These are phyloP conservation scores for Thielaviopsis cerberus DNA, from an alignment of 2,329 filamentous ascomycete species.

Conservation along the genomic window DNA sequence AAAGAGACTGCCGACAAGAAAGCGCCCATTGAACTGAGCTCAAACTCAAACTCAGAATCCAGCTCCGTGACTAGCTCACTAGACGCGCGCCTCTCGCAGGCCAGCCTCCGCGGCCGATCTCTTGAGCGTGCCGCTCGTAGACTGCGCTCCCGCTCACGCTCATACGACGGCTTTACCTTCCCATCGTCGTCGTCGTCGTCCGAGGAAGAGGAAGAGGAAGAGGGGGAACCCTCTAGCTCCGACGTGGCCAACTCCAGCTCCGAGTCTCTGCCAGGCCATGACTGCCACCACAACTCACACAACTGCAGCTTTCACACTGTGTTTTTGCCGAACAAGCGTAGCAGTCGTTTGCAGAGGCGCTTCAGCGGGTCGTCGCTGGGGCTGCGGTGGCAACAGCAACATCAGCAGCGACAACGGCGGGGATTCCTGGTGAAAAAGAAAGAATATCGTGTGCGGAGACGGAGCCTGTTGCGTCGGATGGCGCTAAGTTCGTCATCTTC, in stretches of 20 bases:
- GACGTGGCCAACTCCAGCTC: no score
- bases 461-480: not conserved
- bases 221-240: no score
- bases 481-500: not conserved
- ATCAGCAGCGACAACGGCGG: not conserved
- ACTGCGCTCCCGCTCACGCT: not conserved
- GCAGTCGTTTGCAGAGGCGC: no score
- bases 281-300: no score
- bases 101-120: not conserved
- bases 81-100: not conserved
- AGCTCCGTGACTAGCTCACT: not conserved
- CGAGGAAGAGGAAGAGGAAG: no score
- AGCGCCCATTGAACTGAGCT: not conserved
- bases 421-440: not conserved
- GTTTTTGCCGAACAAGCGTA: no score
- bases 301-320: no score
- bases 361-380: no score
- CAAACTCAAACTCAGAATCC: not conserved
- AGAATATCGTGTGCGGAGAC: not conserved
- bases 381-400: not conserved
- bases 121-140: not conserved
- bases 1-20: not conserved
- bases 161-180: not conserved
- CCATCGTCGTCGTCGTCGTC: not conserved
- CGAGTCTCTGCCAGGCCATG: no score